Evolutionary conservation across 192 early-diverging fungal genomes (phyloP).

Genomic region (Dissophora globulifera): DNA sequence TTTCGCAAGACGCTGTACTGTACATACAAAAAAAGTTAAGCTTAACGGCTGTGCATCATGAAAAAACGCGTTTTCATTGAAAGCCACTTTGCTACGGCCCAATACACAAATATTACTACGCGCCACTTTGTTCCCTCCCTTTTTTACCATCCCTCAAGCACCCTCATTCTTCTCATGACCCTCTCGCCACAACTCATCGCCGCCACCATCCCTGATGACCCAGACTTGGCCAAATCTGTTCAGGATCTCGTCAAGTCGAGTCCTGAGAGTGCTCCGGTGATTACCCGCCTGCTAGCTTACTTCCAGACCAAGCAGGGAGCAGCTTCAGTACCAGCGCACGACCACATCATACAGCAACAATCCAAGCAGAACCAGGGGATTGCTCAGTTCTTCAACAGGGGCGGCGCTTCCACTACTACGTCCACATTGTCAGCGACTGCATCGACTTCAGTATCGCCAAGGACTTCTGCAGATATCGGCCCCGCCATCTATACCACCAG

Average conservation of each 20-base stretch:
- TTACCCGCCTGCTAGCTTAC: slow-evolving; percentile 28
- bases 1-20: too few relatives aligned
- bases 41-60: too few relatives aligned
- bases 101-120: too few relatives aligned
- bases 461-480: slow-evolving; percentile 8
- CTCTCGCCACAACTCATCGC: slow-evolving; percentile 21
- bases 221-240: slow-evolving; percentile 10
- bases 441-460: background rate
- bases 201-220: slow-evolving; percentile 32
- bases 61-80: too few relatives aligned
- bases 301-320: slow-evolving; percentile 6
- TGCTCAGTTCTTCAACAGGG: slow-evolving; percentile 22
- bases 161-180: slow-evolving; percentile 15
- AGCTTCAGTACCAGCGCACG: background rate
- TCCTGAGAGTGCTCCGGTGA: slow-evolving; percentile 22
- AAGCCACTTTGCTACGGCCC: too few relatives aligned
- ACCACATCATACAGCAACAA: too few relatives aligned
- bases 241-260: slow-evolving; percentile 17
- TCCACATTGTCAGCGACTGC: background rate
- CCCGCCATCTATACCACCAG: slow-evolving; percentile 29
- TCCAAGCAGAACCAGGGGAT: slow-evolving; percentile 13
- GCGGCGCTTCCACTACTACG: background rate
- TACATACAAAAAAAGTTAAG: too few relatives aligned
- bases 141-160: too few relatives aligned
- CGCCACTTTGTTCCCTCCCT: background rate